A percentile compares a stretch with the other conserved stretches of the same genome.
Evolutionary conservation across 106 monocot genomes (phyloP).

Genomic region (Hemerocallis citrina): DNA sequence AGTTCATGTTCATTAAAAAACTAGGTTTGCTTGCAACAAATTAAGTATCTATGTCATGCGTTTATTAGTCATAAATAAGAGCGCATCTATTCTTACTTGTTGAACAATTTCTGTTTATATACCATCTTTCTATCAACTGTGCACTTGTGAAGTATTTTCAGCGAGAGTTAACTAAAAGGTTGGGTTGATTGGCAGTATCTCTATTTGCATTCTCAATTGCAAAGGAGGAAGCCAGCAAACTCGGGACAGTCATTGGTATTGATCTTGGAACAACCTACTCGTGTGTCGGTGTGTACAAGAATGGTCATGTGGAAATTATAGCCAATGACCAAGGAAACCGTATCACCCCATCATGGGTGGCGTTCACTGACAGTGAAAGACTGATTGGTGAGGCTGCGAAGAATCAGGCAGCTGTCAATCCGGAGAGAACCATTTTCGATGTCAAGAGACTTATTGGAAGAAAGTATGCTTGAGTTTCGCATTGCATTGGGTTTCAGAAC

Average conservation of each 20-base stretch:
- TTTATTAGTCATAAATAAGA: too few relatives aligned
- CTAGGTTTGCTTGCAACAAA: too few relatives aligned
- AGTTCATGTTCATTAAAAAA: too few relatives aligned
- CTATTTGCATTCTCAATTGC: conserved; percentile 15
- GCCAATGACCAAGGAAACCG: conserved; percentile 40
- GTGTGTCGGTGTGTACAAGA: conserved; percentile 32
- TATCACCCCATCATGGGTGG: conserved; percentile 40
- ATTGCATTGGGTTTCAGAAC: too few relatives aligned
- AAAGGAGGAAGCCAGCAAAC: conserved; percentile 27
- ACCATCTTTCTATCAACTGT: too few relatives aligned
- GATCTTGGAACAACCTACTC: conserved; percentile 41
- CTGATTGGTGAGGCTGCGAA: conserved; percentile 33
- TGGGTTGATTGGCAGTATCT: conserved; percentile 5
- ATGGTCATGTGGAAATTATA: conserved; percentile 32
- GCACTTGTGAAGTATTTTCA: too few relatives aligned
- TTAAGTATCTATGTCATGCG: too few relatives aligned
- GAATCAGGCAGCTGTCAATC: conserved; percentile 30
- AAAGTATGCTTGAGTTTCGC: conserved; percentile 20
- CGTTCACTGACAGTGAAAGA: conserved; percentile 26
- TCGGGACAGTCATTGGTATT: conserved; percentile 37
- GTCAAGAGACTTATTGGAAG: conserved; percentile 38
- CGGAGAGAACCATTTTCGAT: conserved; percentile 36
- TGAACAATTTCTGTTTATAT: too few relatives aligned
- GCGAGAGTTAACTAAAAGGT: too few relatives aligned
- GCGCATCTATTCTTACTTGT: too few relatives aligned